Evolutionary conservation across 2,329 filamentous ascomycete species (phyloP).

Genomic region (Beauveria caledonica): DNA sequence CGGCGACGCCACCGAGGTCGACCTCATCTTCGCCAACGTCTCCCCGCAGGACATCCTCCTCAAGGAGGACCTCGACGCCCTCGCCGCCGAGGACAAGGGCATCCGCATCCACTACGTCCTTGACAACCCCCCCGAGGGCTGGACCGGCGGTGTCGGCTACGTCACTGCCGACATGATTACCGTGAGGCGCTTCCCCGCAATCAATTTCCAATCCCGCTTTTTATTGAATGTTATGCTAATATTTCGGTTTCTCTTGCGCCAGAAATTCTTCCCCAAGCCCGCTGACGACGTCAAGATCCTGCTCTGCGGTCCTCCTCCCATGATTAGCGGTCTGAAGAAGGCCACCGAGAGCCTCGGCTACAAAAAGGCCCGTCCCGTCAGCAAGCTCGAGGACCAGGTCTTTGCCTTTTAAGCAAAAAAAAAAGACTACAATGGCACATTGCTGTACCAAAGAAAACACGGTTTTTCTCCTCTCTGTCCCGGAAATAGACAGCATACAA

Average conservation of each 20-base stretch:
- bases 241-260: not conserved
- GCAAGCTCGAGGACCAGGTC: conserved; percentile 96
- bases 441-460: not conserved
- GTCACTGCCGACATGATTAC: conserved; percentile 95
- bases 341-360: conserved; percentile 80
- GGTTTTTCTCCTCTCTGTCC: not conserved
- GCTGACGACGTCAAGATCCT: conserved; percentile 86
- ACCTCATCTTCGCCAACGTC: conserved; percentile 96
- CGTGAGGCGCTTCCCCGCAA: conserved; percentile 36
- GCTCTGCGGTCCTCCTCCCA: conserved; percentile 90
- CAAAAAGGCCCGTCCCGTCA: conserved; percentile 86
- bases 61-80: conserved; percentile 78
- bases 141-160: conserved; percentile 89
- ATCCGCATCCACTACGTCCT: conserved; percentile 92
- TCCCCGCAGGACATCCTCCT: conserved; percentile 87
- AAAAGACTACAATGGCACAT: not conserved
- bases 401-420: conserved; percentile 64
- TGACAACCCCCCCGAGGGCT: conserved; percentile 88
- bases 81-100: conserved; percentile 66
- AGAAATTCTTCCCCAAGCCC: conserved; percentile 75
- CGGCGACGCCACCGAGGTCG: conserved; percentile 80
- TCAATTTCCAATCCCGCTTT: not conserved
- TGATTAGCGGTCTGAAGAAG: conserved; percentile 98
- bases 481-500: not conserved
- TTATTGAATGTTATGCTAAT: conserved; percentile 14